These are phyloP conservation scores for Auriscalpium vulgare DNA, from an alignment of 768 basidiomycete genomes.

Conservation along the genomic window DNA sequence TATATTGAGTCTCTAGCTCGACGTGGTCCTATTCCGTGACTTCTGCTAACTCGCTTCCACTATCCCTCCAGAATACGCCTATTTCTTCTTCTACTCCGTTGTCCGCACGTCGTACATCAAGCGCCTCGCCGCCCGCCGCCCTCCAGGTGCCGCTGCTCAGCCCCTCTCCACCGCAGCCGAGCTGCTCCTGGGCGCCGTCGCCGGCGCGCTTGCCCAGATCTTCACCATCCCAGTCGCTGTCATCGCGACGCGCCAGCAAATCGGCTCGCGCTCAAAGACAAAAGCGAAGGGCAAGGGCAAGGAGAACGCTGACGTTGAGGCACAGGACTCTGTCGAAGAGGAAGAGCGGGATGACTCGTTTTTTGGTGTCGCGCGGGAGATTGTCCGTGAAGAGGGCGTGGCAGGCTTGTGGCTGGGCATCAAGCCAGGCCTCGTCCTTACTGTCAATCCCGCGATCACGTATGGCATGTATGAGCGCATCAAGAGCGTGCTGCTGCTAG, in stretches of 20 bases:
- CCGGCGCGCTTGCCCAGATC: slow-evolving; percentile 91
- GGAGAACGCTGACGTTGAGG: slow-evolving; percentile 1
- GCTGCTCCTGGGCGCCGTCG: slow-evolving; percentile 80
- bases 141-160: slow-evolving; percentile 52
- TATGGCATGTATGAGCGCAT: slow-evolving; percentile 92
- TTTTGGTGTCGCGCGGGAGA: slow-evolving; percentile 71
- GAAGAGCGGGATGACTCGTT: slow-evolving; percentile 57
- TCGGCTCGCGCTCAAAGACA: slow-evolving; percentile 38
- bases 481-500: slow-evolving; percentile 63
- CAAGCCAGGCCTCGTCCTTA: slow-evolving; percentile 88
- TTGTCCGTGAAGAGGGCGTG: slow-evolving; percentile 82
- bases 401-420: slow-evolving; percentile 89
- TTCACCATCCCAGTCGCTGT: slow-evolving; percentile 98
- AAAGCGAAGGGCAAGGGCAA: neutral
- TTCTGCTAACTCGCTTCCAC: neutral
- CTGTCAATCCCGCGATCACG: slow-evolving; percentile 95
- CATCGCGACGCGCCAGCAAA: slow-evolving; percentile 95
- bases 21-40: neutral
- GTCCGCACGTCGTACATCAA: slow-evolving; percentile 79
- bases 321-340: slow-evolving; percentile 9
- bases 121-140: slow-evolving; percentile 51
- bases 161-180: slow-evolving; percentile 72
- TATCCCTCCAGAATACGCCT: slow-evolving; percentile 75
- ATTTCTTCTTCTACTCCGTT: slow-evolving; percentile 98
- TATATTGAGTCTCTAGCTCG: too few relatives aligned